Percentiles rank a stretch among this genome's conserved stretches.
phyloP scores from a whole-genome alignment of 176 grass and related monocot species.

The Oryza rufipogon region DNA sequence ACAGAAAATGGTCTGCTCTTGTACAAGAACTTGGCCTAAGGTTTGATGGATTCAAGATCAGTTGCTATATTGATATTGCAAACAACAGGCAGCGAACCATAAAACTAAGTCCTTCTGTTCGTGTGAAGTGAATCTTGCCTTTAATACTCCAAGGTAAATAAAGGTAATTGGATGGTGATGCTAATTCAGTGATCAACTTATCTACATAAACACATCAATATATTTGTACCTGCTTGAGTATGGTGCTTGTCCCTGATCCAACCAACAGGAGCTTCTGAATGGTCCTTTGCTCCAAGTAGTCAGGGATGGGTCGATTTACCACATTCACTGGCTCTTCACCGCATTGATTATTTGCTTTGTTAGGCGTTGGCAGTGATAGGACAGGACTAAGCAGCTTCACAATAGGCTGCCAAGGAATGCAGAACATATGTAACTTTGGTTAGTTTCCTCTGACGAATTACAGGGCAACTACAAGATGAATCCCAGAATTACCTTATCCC shows the following conservation, averaged over 20 bases:
- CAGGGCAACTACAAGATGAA: conserved; percentile 21
- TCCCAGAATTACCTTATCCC: conserved; percentile 75
- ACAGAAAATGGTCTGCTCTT: conserved; percentile 73
- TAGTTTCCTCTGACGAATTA: conserved; percentile 23
- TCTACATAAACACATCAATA: background rate
- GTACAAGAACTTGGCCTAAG: conserved; percentile 87
- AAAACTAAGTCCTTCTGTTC: conserved; percentile 13
- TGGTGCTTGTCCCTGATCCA: conserved; percentile 89
- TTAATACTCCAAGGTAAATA: conserved; percentile 11
- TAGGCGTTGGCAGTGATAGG: conserved; percentile 84
- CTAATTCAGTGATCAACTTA: conserved; percentile 26
- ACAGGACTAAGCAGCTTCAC: conserved; percentile 90
- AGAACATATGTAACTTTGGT: conserved; percentile 31
- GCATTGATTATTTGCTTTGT: conserved; percentile 50
- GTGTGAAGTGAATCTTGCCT: conserved; percentile 19
- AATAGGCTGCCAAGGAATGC: conserved; percentile 65
- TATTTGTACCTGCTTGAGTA: conserved; percentile 86
- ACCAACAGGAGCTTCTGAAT: conserved; percentile 80
- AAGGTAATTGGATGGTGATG: background rate
- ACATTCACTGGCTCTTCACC: conserved; percentile 56
- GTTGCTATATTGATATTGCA: conserved; percentile 1
- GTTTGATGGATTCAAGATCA: conserved; percentile 44
- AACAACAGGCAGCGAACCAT: background rate
- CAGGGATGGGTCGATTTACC: conserved; percentile 49
- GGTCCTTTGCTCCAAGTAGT: conserved; percentile 67